Conservation (phyloP, 2,329 filamentous ascomycete genomes). For the Trichoderma koningiopsis region DNA sequence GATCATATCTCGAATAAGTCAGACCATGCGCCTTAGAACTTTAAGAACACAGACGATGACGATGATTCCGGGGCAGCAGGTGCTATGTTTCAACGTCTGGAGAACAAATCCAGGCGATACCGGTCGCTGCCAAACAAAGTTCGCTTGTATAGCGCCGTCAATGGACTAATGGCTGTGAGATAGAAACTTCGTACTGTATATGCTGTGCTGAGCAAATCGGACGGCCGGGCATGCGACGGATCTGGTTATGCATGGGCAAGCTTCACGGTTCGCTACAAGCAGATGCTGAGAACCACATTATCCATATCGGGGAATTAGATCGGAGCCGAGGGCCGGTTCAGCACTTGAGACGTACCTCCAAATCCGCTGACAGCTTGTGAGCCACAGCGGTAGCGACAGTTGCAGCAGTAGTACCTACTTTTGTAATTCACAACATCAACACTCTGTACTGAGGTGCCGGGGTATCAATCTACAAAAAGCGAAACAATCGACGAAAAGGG, state of each 20-base stretch:
- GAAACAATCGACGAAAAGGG: background rate
- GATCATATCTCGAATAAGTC: background rate
- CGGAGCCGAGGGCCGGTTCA: constrained; percentile 5
- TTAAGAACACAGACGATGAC: background rate
- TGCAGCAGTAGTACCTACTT: background rate
- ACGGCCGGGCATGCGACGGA: constrained; percentile 18
- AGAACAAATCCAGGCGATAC: background rate
- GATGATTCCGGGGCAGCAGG: background rate
- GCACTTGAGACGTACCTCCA: background rate
- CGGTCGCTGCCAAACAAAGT: background rate
- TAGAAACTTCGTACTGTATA: background rate
- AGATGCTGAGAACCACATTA: constrained; percentile 5
- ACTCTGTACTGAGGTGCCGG: too few species aligned
- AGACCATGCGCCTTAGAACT: background rate
- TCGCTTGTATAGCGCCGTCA: background rate
- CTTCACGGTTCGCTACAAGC: constrained; percentile 1
- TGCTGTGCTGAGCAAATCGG: background rate
- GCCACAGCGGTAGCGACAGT: background rate
- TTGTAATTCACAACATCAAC: too few species aligned
- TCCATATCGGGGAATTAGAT: constrained; percentile 21
- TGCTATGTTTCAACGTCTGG: background rate
- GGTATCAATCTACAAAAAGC: background rate
- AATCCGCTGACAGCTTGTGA: background rate
- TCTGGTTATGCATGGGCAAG: constrained; percentile 4
- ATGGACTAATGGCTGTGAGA: background rate